Base-by-base conservation (phyloP, 352 stramenopile genomes). In the Pythium aquatile region DNA sequence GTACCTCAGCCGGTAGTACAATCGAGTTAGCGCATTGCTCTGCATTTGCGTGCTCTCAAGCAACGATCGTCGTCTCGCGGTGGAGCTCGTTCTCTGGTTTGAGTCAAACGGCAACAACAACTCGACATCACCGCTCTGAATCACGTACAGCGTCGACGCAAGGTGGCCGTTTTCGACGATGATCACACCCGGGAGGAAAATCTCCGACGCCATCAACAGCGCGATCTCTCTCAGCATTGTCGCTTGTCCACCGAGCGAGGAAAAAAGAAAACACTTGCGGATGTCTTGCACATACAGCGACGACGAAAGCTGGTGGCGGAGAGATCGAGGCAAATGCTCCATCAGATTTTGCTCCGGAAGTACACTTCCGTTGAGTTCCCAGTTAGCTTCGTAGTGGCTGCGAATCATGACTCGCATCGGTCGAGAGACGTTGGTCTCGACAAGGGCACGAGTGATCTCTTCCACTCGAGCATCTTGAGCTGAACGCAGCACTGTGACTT, bases 311-410 rank as follows among this genome's bases (percentile, higher is more conserved):
- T 78, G 63, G 0, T 75, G 76, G 0, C 77, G 76, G 9, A 89
- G 49, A 0, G 82, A 83, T 1, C 71, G 72, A 5, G 83, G 83
- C 1, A 91, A 54, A 49, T 88, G 77, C 1, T 60, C 46, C n/a
- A 85, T 63, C 9, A 91, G 39, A 20, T 81, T 80, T 24, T 77
- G 49, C 30, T 89, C 78, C 0, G 73, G 57, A n/a, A 85, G 55
- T 0, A 73, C 76, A 16, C 79, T 89, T 17, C 83, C 80, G 30
- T 88, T 91, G 33, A 91, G 63, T 40, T 85, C 85, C 83, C 83
- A 91, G 62, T 88, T 91, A 32, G 78, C 80, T 61, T 87, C 72
- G 56, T 88, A 91, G 57, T 87, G 87, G 30, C 71, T 79, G 2
- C 83, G 77, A 16, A 91, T 69, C 48, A 73, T 73, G n/a, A 70